These are phyloP conservation scores for Rhizopus delemar DNA, from an alignment of 371 early-diverging fungal genomes.

Conservation along the genomic window DNA sequence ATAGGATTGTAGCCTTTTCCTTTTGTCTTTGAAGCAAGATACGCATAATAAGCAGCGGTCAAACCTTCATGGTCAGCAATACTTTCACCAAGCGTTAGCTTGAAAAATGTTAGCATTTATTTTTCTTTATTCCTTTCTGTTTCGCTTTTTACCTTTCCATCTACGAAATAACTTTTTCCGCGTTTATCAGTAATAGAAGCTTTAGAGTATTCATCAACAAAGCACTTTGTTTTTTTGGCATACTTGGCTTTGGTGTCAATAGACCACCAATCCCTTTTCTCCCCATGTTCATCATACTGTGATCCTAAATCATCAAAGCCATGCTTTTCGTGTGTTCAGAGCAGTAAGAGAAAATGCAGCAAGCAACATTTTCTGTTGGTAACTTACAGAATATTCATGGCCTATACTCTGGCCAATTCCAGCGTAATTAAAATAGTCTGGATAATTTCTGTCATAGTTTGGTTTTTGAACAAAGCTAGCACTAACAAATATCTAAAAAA, in stretches of 20 bases:
- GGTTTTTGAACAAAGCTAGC: constrained; percentile 60
- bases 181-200: constrained; percentile 35
- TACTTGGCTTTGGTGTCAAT: constrained; percentile 46
- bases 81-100: constrained; percentile 69
- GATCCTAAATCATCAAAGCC: constrained; percentile 53
- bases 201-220: constrained; percentile 61
- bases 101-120: background rate
- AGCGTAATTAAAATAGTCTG: constrained; percentile 63
- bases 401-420: constrained; percentile 63
- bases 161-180: constrained; percentile 31
- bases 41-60: constrained; percentile 43
- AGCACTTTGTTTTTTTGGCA: constrained; percentile 54
- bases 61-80: constrained; percentile 79
- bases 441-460: constrained; percentile 45
- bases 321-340: constrained; percentile 25
- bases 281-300: constrained; percentile 47
- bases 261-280: constrained; percentile 65
- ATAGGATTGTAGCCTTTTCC: constrained; percentile 30
- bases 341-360: too few species aligned
- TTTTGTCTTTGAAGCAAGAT: constrained; percentile 30
- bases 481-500: constrained; percentile 56
- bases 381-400: constrained; percentile 62
- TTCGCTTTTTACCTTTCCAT: constrained; percentile 38
- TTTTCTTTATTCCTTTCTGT: background rate
- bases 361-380: too few species aligned